Base-by-base conservation (phyloP, 495 filamentous ascomycete genomes). In the Daldinia vernicosa region DNA sequence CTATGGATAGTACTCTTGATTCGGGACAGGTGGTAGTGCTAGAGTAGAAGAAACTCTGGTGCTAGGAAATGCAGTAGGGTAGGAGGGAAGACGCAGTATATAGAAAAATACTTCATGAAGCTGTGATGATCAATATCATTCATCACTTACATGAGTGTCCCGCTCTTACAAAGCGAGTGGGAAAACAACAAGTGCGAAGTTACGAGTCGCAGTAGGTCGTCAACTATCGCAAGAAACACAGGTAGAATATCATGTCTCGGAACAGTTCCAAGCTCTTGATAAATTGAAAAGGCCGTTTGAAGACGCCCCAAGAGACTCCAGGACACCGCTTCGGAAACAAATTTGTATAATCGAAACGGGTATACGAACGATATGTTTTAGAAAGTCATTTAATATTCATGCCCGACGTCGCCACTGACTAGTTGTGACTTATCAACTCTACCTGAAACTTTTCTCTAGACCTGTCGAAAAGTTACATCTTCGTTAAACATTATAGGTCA, bases 371-470 rank as follows among this genome's bases (percentile, higher is more conserved):
- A 66, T 6, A 53, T 27, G 65, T 57, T 33, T 69, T 53, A 27
- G 19, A 57, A 53, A 6, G 55, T 70, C 45, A 43, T 74, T 63
- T 70, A 24, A 66, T 72, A 66, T 71, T 70, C 67, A 71, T 74
- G 37, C 12, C 62, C 58, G 32, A 52, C 60, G 32, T 67, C 47
- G 63, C 52, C 47, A 60, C 63, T 63, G 35, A 51, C 51, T 50
- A 67, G 24, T 66, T 70, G 53, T 71, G 67, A 71, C 60, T 56
- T 60, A 66, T 74, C 67, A 71, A 58, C 57, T 67, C 28, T 64
- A 66, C 52, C 54, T 67, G 59, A 64, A 37, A 70, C 67, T 71
- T 67, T 74, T 74, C 67, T 74, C 63, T 74, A 67, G 63, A 64
- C 63, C 67, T 64, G 52, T 67, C 54, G 67, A 67, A 61, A 70